Conservation (phyloP, 2,329 filamentous ascomycete species). For the Fusarium redolens region DNA sequence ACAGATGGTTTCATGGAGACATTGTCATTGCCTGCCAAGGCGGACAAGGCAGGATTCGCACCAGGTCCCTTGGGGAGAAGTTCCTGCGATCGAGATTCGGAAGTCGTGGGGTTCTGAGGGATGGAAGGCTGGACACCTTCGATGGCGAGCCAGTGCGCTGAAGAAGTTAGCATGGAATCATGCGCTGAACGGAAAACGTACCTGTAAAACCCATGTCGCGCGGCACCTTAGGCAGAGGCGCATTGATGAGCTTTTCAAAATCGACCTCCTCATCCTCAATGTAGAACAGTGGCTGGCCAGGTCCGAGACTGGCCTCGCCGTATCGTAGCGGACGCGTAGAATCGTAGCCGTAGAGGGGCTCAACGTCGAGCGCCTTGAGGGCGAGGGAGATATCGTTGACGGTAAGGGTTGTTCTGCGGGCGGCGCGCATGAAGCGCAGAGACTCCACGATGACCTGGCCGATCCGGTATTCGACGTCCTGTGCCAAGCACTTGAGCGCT, state of each 20-base stretch:
- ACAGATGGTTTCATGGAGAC: slow-evolving; percentile 88
- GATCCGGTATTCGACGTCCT: slow-evolving; percentile 95
- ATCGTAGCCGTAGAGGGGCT: slow-evolving; percentile 96
- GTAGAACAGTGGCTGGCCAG: slow-evolving; percentile 94
- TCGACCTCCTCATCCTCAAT: slow-evolving; percentile 98
- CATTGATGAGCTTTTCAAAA: slow-evolving; percentile 98
- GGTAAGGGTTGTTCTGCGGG: slow-evolving; percentile 84
- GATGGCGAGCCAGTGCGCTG: slow-evolving; percentile 96
- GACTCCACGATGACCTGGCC: slow-evolving; percentile 94
- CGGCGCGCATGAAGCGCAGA: slow-evolving; percentile 94
- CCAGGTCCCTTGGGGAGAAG: slow-evolving; percentile 90
- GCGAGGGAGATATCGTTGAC: slow-evolving; percentile 92
- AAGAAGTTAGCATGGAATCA: slow-evolving; percentile 23
- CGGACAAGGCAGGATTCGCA: slow-evolving; percentile 83
- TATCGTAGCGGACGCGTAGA: slow-evolving; percentile 89
- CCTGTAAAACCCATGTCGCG: slow-evolving; percentile 92
- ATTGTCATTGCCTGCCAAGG: slow-evolving; percentile 86
- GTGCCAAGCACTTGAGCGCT: slow-evolving; percentile 85
- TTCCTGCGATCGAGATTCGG: slow-evolving; percentile 85
- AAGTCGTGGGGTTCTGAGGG: slow-evolving; percentile 91
- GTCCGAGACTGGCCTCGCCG: slow-evolving; percentile 92
- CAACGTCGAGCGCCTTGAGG: slow-evolving; percentile 86
- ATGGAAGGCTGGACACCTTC: slow-evolving; percentile 98
- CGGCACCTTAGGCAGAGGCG: slow-evolving; percentile 92
- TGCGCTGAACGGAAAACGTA: slow-evolving; percentile 52